Evolutionary conservation across 116 monocot species (phyloP).

Genomic region (Trichopus zeylanicus): DNA sequence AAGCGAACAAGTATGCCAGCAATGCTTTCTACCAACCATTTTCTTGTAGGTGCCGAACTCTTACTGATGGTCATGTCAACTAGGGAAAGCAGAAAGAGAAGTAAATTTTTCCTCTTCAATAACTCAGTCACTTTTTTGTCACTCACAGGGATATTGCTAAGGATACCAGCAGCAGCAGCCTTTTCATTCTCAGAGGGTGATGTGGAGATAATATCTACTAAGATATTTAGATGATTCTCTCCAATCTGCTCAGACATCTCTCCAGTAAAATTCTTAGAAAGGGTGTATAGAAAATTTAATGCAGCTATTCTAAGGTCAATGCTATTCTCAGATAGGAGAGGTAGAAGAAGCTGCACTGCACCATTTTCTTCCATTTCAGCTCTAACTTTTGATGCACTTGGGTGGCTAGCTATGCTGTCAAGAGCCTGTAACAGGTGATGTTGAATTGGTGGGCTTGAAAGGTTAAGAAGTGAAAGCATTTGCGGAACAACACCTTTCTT

Average conservation of each 20-base stretch:
- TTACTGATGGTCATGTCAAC: slow-evolving; percentile 11
- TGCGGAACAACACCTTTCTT: slow-evolving; percentile 46
- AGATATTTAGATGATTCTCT: slow-evolving; percentile 39
- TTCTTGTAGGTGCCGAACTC: slow-evolving; percentile 10
- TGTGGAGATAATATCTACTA: slow-evolving; percentile 37
- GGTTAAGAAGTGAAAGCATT: slow-evolving; percentile 64
- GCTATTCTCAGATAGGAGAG: slow-evolving; percentile 41
- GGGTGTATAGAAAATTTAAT: slow-evolving; percentile 44
- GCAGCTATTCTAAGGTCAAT: slow-evolving; percentile 31
- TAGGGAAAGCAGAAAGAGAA: slow-evolving; percentile 43
- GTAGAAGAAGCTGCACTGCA: slow-evolving; percentile 42
- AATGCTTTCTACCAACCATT: slow-evolving; percentile 30
- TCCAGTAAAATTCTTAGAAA: slow-evolving; percentile 44
- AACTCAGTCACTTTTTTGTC: slow-evolving; percentile 54
- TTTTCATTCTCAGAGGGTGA: slow-evolving; percentile 42
- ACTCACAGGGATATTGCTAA: slow-evolving; percentile 51
- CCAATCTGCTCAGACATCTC: slow-evolving; percentile 30
- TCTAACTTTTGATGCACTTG: slow-evolving; percentile 34
- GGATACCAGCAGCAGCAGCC: slow-evolving; percentile 45
- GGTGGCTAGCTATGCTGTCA: slow-evolving; percentile 45
- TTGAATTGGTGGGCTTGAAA: slow-evolving; percentile 54
- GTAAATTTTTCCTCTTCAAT: slow-evolving; percentile 40
- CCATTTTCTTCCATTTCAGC: slow-evolving; percentile 56
- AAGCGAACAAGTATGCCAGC: slow-evolving; percentile 50
- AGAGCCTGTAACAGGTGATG: slow-evolving; percentile 58